A percentile compares a stretch with the other conserved stretches of the same genome.
Evolutionary conservation across 495 filamentous ascomycete genomes (phyloP).

Genomic region (Talaromyces liani): DNA sequence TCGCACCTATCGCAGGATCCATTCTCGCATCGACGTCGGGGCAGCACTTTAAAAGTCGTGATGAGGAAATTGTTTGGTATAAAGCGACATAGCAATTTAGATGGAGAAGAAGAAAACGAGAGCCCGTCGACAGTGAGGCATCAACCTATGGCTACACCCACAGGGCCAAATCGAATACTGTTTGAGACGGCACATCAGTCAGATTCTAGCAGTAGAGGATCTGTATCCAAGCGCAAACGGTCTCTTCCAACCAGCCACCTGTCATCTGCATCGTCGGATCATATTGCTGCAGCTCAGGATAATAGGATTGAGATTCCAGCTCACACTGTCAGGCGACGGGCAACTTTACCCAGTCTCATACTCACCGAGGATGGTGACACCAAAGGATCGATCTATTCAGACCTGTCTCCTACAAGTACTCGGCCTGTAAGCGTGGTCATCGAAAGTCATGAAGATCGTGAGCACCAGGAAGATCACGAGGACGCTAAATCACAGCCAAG

Average conservation of each 20-base stretch:
- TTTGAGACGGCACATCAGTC: background rate
- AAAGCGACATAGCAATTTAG: slow-evolving; percentile 32
- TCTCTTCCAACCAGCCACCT: slow-evolving; percentile 16
- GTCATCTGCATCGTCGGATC: slow-evolving; percentile 18
- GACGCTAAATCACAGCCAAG: slow-evolving; percentile 7
- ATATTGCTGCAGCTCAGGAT: slow-evolving; percentile 11
- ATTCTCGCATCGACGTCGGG: slow-evolving; percentile 29
- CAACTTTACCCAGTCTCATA: slow-evolving; percentile 38
- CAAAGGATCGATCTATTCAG: slow-evolving; percentile 23
- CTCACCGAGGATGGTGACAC: slow-evolving; percentile 34
- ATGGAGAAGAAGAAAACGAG: slow-evolving; percentile 19
- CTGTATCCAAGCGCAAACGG: background rate
- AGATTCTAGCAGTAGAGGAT: background rate
- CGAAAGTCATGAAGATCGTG: background rate
- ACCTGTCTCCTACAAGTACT: slow-evolving; percentile 19
- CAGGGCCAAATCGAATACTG: background rate
- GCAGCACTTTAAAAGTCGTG: slow-evolving; percentile 38
- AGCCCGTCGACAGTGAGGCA: background rate
- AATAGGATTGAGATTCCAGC: background rate
- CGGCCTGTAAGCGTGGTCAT: background rate
- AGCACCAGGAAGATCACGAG: background rate
- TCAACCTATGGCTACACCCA: background rate
- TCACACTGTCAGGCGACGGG: slow-evolving; percentile 21
- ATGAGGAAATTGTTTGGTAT: slow-evolving; percentile 42
- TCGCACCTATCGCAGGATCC: slow-evolving; percentile 9